Evolutionary conservation across 163 green algal genomes (phyloP), one percentile per base, ranked within the genome.

Genomic region (Chlorella variabilis): DNA sequence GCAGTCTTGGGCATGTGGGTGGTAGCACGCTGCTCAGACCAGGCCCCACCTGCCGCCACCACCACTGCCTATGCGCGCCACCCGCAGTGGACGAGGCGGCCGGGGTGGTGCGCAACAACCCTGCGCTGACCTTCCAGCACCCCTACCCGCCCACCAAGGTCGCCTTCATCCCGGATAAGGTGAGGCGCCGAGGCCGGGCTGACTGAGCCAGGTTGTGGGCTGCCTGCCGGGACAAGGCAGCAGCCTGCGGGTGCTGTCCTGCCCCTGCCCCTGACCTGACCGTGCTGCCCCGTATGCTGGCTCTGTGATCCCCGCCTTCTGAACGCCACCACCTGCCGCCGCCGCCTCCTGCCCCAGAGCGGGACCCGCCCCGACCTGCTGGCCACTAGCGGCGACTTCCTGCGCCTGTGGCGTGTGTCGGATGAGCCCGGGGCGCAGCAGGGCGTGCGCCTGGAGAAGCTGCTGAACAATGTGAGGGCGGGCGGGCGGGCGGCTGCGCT

Each of bases 141-240:
- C 94, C 95, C 34, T 99, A 97, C 89, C 96, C 96, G 0, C 84
- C 96, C 33, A 99, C 96, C 42, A 98, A 98, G 88, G 83, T 99
- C 65, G 96, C 96, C 93, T 99, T 98, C 84, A 90, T 97, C 4
- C 96, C 96, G 0, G 93, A 95, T 77, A 86, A 66, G 54, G 71
- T 79, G 82, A 4, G 70, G n/a, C n/a, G 49, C 29, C 25, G 4
- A 4, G 25, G 48, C 29, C 41, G 23, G 41, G 39, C 11, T 13
- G 29, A 33, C 9, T 17, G 29, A 5, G 11, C 7, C 21, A 29
- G 36, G 17, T 77, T 11, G 23, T 36, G 23, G 84, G 90, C 80
- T 80, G 45, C 11, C 45, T 54, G 11, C n/a, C n/a, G n/a, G n/a
- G n/a, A n/a, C n/a, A n/a, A n/a, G n/a, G n/a, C n/a, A n/a, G n/a